Conservation (phyloP, 108 stramenopile genomes). For the Stephanodiscus minutulus region DNA sequence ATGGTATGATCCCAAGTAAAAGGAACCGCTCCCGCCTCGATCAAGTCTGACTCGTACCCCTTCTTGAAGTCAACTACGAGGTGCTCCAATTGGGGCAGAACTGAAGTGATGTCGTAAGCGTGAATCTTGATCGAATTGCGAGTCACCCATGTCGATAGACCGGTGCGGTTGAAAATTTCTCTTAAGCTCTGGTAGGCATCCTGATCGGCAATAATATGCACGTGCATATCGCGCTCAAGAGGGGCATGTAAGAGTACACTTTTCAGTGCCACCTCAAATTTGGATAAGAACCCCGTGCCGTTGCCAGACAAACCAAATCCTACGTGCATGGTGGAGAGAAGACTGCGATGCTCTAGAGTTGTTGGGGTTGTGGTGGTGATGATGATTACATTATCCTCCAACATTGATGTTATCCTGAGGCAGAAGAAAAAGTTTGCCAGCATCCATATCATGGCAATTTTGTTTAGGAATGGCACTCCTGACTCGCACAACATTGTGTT, state of each 20-base stretch:
- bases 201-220: conserved; percentile 29
- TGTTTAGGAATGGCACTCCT: no score
- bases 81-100: neutral
- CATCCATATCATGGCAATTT: no score
- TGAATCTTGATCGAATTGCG: conserved; percentile 14
- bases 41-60: no score
- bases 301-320: conserved; percentile 38
- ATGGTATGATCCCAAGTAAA: no score
- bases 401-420: no score
- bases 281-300: conserved; percentile 25
- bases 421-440: no score
- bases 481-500: no score
- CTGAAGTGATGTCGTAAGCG: conserved; percentile 15
- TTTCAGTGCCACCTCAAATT: conserved; percentile 40
- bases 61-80: neutral
- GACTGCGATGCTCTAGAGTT: no score
- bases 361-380: no score
- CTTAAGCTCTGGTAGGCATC: conserved; percentile 13
- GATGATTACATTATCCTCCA: no score
- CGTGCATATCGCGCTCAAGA: neutral
- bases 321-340: no score
- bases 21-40: no score
- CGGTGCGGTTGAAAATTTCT: neutral
- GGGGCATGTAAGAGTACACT: conserved; percentile 36
- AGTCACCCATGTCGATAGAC: neutral